Evolutionary conservation across 83 land plant species (phyloP).

Genomic region (Picea engelmannii): DNA sequence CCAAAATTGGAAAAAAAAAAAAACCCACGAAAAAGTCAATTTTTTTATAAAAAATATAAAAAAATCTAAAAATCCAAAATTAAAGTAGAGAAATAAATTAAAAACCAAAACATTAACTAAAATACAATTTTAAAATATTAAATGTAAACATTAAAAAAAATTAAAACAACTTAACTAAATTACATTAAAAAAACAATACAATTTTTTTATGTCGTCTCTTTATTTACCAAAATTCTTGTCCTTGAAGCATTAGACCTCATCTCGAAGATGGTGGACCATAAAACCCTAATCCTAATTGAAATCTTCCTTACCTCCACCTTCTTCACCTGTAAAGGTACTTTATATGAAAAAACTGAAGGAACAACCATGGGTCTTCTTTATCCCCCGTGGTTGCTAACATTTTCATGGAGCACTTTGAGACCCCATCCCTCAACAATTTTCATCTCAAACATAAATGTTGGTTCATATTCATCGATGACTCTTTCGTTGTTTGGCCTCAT

Average conservation of each 20-base stretch:
- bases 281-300: neutral
- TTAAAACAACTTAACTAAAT: too few species aligned
- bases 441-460: neutral
- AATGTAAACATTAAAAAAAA: too few species aligned
- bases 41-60: too few species aligned
- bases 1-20: too few species aligned
- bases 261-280: neutral
- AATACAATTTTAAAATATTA: too few species aligned
- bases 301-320: neutral
- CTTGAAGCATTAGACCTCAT: neutral
- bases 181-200: too few species aligned
- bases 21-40: too few species aligned
- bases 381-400: neutral
- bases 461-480: neutral
- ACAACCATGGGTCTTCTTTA: neutral
- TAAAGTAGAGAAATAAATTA: too few species aligned
- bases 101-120: too few species aligned
- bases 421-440: neutral
- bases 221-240: neutral
- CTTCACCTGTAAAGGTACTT: neutral
- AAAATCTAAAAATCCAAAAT: too few species aligned
- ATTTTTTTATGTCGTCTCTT: neutral
- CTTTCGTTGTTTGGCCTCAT: neutral
- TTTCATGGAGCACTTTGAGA: neutral
- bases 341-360: neutral